Evolutionary conservation across 2,329 filamentous ascomycete genomes (phyloP), one percentile per base, ranked within the genome.

Genomic region (Didymella glomerata): DNA sequence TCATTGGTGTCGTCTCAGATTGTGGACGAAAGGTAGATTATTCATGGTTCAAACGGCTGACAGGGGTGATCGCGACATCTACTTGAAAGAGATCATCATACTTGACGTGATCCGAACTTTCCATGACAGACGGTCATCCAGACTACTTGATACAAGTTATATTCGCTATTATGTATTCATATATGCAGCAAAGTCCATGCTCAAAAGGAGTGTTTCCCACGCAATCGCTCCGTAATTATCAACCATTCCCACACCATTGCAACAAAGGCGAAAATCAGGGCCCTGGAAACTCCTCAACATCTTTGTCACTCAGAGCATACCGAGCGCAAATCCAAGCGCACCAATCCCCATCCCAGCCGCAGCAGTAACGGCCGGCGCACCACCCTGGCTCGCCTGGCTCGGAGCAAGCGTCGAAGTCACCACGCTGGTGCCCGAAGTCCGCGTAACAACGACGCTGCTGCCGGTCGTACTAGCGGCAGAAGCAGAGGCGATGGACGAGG

Each of bases 341-440:
- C 68, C 68, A 27, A 69, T 20, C 14, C 68, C 68, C 50, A 67
- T 58, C 18, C 61, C 68, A 13, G 62, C 68, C 25, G 60, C 65
- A 27, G 62, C 65, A 51, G 63, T 66, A 25, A 61, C 48, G 3
- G 42, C 59, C 2, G 65, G 62, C 10, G 63, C 65, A 40, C 59
- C 62, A 49, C 54, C 61, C 41, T 54, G 50, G 0, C 51, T 38
- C 20, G 30, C 32, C 16, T 51, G 46, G 1, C 55, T 40, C 16
- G 52, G 42, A 16, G 57, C 40, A 38, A 48, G 25, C 10, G 49
- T 48, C 4, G 58, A 57, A 22, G 49, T 60, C 5, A 51, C 32
- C 2, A 54, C 61, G 7, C 34, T 53, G 4, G 62, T 61, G 9
- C 56, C 59, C 36, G 64, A 62, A 34, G 58, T 58, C 18, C 41